These are phyloP conservation scores for Phanerochaete sordida DNA, from an alignment of 768 basidiomycete genomes.

Conservation along the genomic window DNA sequence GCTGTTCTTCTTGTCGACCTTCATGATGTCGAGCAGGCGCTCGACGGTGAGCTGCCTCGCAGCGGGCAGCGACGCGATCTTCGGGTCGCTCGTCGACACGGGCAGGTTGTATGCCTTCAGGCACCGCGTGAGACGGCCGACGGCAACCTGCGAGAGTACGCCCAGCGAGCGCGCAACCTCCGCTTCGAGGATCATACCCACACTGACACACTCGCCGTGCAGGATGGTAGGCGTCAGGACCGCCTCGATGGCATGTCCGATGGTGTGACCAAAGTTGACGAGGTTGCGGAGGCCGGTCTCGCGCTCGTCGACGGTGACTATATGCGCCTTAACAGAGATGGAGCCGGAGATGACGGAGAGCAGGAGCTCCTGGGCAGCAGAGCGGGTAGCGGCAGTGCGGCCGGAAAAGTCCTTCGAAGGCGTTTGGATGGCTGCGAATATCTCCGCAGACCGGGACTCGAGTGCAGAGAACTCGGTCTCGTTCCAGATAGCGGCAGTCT, in stretches of 20 bases:
- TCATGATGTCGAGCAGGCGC: slow-evolving; percentile 89
- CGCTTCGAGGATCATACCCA: slow-evolving; percentile 96
- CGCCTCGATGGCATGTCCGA: slow-evolving; percentile 98
- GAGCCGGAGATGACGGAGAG: slow-evolving; percentile 91
- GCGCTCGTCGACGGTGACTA: slow-evolving; percentile 94
- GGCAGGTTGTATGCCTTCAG: slow-evolving; percentile 92
- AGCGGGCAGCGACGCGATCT: slow-evolving; percentile 68
- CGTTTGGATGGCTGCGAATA: slow-evolving; percentile 80
- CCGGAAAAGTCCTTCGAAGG: slow-evolving; percentile 58
- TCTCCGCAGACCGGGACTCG: slow-evolving; percentile 81
- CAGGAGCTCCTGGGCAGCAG: slow-evolving; percentile 74
- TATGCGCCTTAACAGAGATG: slow-evolving; percentile 93
- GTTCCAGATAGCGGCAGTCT: slow-evolving; percentile 99
- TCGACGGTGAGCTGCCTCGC: slow-evolving; percentile 74
- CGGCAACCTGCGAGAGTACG: slow-evolving; percentile 84
- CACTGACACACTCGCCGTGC: slow-evolving; percentile 93
- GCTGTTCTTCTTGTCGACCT: slow-evolving; percentile 96
- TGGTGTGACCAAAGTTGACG: slow-evolving; percentile 98
- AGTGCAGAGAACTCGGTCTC: slow-evolving; percentile 84
- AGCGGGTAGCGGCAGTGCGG: slow-evolving; percentile 61
- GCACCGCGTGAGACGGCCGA: slow-evolving; percentile 83
- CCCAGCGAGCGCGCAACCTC: slow-evolving; percentile 90
- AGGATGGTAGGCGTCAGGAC: slow-evolving; percentile 90
- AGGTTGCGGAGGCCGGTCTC: slow-evolving; percentile 97
- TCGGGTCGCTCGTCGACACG: slow-evolving; percentile 72